phyloP scores from a whole-genome alignment of 345 rosid genomes.

The Punica granatum region DNA sequence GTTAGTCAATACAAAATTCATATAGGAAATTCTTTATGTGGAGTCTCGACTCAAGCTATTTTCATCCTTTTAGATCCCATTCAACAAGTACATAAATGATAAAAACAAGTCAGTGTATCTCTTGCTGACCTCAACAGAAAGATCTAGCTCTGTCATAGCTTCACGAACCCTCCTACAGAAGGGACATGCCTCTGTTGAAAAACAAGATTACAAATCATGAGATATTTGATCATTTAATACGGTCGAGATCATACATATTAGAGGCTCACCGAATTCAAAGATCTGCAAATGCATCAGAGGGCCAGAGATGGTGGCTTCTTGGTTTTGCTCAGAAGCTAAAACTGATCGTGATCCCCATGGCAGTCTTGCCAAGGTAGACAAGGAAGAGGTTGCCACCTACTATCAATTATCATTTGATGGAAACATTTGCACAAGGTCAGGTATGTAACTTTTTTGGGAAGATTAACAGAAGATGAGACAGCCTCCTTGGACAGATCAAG shows the following conservation, averaged over 20 bases:
- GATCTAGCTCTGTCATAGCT: constrained; percentile 82
- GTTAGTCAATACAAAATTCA: neutral
- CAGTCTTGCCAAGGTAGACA: constrained; percentile 55
- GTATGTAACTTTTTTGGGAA: neutral
- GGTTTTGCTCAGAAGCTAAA: constrained; percentile 12
- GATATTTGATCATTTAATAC: too few species aligned
- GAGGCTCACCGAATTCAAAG: constrained; percentile 62
- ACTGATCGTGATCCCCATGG: constrained; percentile 73
- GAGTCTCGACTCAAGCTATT: neutral
- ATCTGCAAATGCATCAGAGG: constrained; percentile 54
- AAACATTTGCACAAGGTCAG: neutral
- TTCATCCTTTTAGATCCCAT: neutral
- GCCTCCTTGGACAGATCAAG: neutral
- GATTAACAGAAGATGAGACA: neutral
- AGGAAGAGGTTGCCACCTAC: constrained; percentile 62
- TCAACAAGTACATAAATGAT: neutral
- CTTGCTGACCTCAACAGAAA: constrained; percentile 53
- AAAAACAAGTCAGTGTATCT: neutral
- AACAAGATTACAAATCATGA: constrained; percentile 3
- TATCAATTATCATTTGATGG: constrained; percentile 12
- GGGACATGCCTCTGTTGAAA: constrained; percentile 73
- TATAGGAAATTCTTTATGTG: neutral
- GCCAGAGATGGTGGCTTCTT: constrained; percentile 17
- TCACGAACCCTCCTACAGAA: constrained; percentile 83
- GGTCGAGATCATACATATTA: neutral